Conservation (phyloP, 2,329 filamentous ascomycete species). For the Cryphonectria naterciae region DNA sequence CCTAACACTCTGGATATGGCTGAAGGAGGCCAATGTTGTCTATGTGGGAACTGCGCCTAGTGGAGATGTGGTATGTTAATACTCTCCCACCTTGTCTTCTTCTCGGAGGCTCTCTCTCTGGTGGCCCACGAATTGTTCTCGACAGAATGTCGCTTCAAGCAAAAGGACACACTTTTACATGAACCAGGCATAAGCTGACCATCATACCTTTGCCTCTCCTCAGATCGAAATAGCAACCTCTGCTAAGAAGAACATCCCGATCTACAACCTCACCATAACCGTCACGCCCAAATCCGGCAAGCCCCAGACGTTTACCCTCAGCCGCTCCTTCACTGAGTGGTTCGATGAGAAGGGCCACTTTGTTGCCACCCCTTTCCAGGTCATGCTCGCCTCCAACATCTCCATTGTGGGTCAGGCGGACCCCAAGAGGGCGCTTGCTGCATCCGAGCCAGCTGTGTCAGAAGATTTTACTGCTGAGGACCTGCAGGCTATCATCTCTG, state of each 20-base stretch:
- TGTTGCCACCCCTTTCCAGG: conserved; percentile 76
- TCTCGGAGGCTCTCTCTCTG: neutral
- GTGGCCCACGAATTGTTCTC: neutral
- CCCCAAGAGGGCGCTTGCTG: conserved; percentile 52
- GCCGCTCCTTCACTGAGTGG: conserved; percentile 72
- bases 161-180: neutral
- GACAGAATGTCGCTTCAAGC: neutral
- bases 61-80: conserved; percentile 63
- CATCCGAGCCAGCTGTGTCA: conserved; percentile 44
- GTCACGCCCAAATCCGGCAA: conserved; percentile 45
- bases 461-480: conserved; percentile 46
- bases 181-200: neutral
- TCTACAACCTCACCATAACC: conserved; percentile 75
- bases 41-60: conserved; percentile 73
- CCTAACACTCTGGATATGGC: conserved; percentile 83
- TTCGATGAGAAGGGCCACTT: conserved; percentile 76
- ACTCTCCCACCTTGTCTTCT: conserved; percentile 13
- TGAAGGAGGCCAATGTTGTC: conserved; percentile 78
- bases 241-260: conserved; percentile 77
- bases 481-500: conserved; percentile 52
- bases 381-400: conserved; percentile 72
- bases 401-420: conserved; percentile 69
- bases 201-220: neutral
- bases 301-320: conserved; percentile 55
- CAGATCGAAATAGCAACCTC: conserved; percentile 75